phyloP scores from a whole-genome alignment of 495 filamentous ascomycete species.

The Xylaria intraflava region DNA sequence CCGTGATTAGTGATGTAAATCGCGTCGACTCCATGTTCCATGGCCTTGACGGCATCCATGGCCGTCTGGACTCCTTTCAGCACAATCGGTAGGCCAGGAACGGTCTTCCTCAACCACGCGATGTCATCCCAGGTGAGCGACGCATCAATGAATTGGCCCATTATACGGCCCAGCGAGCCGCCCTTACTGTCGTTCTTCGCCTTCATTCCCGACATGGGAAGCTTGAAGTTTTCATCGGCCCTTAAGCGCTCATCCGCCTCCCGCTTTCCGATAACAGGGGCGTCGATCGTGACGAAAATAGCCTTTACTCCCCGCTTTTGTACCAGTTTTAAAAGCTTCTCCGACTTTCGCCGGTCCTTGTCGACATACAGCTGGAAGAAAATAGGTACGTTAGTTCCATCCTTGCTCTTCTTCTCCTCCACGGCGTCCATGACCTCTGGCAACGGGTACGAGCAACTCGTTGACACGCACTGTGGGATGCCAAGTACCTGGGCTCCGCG shows the following conservation, averaged over 20 bases:
- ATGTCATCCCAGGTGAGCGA: constrained; percentile 71
- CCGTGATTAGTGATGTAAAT: constrained; percentile 65
- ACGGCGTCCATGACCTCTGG: constrained; percentile 52
- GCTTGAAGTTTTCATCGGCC: constrained; percentile 49
- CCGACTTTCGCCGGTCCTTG: constrained; percentile 61
- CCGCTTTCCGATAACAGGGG: constrained; percentile 58
- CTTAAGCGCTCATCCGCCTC: constrained; percentile 50
- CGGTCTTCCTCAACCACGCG: constrained; percentile 42
- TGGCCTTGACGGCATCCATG: constrained; percentile 52
- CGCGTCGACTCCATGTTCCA: constrained; percentile 50
- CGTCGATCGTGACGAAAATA: constrained; percentile 63
- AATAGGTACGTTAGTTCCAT: constrained; percentile 31
- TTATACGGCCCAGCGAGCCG: constrained; percentile 62
- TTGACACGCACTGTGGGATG: constrained; percentile 55
- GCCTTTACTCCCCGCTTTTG: constrained; percentile 55
- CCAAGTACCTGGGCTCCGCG: constrained; percentile 47
- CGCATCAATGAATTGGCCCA: constrained; percentile 66
- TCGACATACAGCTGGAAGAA: constrained; percentile 86
- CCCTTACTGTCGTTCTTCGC: constrained; percentile 61
- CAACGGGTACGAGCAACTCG: constrained; percentile 62
- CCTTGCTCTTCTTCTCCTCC: constrained; percentile 9
- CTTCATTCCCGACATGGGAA: constrained; percentile 53
- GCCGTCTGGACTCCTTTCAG: constrained; percentile 61
- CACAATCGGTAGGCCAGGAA: constrained; percentile 45
- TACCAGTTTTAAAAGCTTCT: constrained; percentile 52